A percentile compares a stretch with the other conserved stretches of the same genome.
Evolutionary conservation across 192 early-diverging fungal species (phyloP).

Genomic region (Mortierella claussenii): DNA sequence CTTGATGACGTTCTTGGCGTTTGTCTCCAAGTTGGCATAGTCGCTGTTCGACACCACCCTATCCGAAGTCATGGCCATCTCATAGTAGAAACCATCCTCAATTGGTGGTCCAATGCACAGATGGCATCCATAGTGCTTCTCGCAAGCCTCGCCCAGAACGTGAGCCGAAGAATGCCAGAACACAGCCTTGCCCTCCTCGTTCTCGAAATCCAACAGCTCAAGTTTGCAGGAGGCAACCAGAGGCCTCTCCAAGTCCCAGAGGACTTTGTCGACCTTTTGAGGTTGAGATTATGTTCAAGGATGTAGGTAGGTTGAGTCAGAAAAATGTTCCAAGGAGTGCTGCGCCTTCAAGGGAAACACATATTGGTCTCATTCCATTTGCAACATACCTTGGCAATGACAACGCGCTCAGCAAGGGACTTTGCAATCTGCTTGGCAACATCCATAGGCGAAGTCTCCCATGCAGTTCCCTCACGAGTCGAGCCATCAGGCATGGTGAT

Average conservation of each 20-base stretch:
- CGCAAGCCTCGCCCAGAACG: constrained; percentile 96
- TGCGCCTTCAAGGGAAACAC: too few relatives aligned
- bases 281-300: background rate
- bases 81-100: constrained; percentile 96
- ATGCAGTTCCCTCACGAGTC: constrained; percentile 81
- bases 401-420: constrained; percentile 87
- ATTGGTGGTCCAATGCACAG: constrained; percentile 97
- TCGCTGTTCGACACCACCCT: constrained; percentile 82
- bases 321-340: too few relatives aligned
- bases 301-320: too few relatives aligned
- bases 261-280: constrained; percentile 80
- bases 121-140: constrained; percentile 97
- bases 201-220: constrained; percentile 95
- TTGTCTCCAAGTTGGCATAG: constrained; percentile 87
- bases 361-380: too few relatives aligned
- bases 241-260: constrained; percentile 92
- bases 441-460: constrained; percentile 95
- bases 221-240: constrained; percentile 83
- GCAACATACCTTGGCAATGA: constrained; percentile 96
- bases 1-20: constrained; percentile 88
- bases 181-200: constrained; percentile 91
- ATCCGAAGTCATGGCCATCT: constrained; percentile 87
- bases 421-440: constrained; percentile 91
- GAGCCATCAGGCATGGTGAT: constrained; percentile 92
- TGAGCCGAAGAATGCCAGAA: constrained; percentile 99